Conservation (phyloP, 345 rosid genomes). For the Stellera chamaejasme region DNA sequence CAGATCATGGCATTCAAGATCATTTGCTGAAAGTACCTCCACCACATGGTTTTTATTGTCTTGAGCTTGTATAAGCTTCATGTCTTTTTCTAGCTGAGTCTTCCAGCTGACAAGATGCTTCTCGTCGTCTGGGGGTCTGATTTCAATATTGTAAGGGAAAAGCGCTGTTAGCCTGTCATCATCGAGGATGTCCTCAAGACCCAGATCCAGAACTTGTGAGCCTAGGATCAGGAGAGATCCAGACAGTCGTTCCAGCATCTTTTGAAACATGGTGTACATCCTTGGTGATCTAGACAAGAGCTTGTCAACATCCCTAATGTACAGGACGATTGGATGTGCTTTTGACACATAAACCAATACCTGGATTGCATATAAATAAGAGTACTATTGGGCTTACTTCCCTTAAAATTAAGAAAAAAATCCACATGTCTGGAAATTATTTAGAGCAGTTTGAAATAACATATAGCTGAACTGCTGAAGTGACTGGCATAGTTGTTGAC, state of each 20-base stretch:
- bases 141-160: constrained; percentile 86
- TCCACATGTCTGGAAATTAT: neutral
- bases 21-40: constrained; percentile 87
- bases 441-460: neutral
- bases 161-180: constrained; percentile 56
- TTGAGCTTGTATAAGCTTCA: constrained; percentile 87
- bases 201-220: constrained; percentile 52
- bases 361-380: constrained; percentile 24
- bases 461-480: neutral
- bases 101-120: constrained; percentile 82
- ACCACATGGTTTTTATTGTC: constrained; percentile 83
- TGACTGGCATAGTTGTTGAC: neutral
- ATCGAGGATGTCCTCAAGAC: constrained; percentile 33
- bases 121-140: constrained; percentile 86
- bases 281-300: constrained; percentile 63
- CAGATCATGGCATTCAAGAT: constrained; percentile 83
- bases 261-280: constrained; percentile 60
- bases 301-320: constrained; percentile 68
- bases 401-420: neutral
- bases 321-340: constrained; percentile 67
- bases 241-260: constrained; percentile 63
- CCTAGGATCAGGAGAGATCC: constrained; percentile 86
- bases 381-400: neutral
- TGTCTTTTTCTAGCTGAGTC: constrained; percentile 81
- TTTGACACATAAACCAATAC: constrained; percentile 71